Conservation (phyloP, 805 yeast species). For the Metschnikowia peoriensis region DNA sequence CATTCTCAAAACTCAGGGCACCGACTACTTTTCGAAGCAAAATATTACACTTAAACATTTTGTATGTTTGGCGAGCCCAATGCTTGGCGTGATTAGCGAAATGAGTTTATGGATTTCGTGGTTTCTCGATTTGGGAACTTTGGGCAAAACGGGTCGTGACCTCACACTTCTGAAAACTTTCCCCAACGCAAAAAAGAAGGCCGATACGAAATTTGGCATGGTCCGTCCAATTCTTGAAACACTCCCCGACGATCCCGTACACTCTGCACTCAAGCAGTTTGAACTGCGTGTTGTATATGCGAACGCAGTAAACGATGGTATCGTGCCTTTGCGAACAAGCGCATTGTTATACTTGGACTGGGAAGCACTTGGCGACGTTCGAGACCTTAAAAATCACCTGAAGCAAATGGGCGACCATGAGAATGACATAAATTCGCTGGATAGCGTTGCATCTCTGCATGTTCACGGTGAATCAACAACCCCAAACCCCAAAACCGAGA, state of each 20-base stretch:
- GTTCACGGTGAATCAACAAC: conserved; percentile 1
- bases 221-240: conserved; percentile 34
- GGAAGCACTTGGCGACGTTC: conserved; percentile 41
- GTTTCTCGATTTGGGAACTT: conserved; percentile 43
- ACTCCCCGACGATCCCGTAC: conserved; percentile 42
- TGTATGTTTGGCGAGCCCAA: conserved; percentile 42
- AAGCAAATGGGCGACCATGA: conserved; percentile 6
- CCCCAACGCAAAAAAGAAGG: conserved; percentile 20
- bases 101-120: conserved; percentile 38
- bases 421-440: background rate
- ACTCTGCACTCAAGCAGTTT: conserved; percentile 27
- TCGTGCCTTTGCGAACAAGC: conserved; percentile 44
- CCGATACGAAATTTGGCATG: conserved; percentile 10
- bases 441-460: background rate
- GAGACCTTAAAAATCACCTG: conserved; percentile 21
- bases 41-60: conserved; percentile 32
- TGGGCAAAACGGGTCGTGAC: conserved; percentile 47
- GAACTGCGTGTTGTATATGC: conserved; percentile 40
- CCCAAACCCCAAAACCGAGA: conserved; percentile 1
- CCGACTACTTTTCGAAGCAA: conserved; percentile 27
- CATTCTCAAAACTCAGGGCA: conserved; percentile 31
- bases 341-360: conserved; percentile 43
- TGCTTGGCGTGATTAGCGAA: conserved; percentile 42
- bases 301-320: conserved; percentile 46
- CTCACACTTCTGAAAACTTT: conserved; percentile 36